These are phyloP conservation scores for Cryphonectria radicalis DNA, from an alignment of 2,329 filamentous ascomycete species.

Conservation along the genomic window DNA sequence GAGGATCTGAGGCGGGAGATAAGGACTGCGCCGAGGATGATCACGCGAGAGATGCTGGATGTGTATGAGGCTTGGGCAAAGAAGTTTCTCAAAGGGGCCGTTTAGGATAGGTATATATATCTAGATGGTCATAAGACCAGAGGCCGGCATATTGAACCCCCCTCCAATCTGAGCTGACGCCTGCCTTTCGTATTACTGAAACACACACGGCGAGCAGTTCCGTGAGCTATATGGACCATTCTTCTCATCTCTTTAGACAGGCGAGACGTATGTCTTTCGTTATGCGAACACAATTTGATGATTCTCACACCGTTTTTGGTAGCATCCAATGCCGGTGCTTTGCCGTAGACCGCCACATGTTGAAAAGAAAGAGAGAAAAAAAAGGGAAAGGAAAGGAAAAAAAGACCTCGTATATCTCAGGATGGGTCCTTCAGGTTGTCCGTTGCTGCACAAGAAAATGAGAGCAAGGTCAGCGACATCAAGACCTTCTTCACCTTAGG, in stretches of 20 bases:
- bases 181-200: neutral
- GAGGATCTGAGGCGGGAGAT: conserved; percentile 35
- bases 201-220: neutral
- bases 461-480: conserved; percentile 3
- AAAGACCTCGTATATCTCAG: conserved; percentile 41
- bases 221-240: neutral
- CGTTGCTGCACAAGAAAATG: conserved; percentile 61
- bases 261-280: neutral
- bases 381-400: too few relatives aligned
- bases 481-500: too few relatives aligned
- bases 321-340: neutral
- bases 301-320: too few relatives aligned
- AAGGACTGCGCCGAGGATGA: conserved; percentile 42
- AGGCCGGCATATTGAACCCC: neutral
- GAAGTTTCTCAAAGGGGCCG: conserved; percentile 35
- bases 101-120: neutral
- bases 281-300: too few relatives aligned
- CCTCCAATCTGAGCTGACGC: neutral
- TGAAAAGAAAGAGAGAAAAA: too few relatives aligned
- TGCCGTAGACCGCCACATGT: neutral
- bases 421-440: conserved; percentile 81
- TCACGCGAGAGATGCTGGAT: conserved; percentile 41
- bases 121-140: neutral
- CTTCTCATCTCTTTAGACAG: neutral
- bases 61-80: conserved; percentile 46